Base-by-base conservation (phyloP, 208 protist species). In the Entamoeba histolytica region DNA sequence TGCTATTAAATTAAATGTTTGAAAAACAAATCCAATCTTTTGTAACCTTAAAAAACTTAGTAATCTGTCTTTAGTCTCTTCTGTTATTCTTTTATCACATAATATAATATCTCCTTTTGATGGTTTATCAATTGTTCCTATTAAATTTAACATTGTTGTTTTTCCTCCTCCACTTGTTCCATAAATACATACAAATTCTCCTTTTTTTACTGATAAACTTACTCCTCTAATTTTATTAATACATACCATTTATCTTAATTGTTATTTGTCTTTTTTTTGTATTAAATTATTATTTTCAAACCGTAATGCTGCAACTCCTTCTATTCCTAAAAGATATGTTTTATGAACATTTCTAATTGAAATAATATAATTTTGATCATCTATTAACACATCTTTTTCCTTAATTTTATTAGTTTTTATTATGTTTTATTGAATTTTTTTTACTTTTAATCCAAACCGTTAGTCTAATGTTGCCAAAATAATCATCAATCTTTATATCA, bases 91-190 rank as follows among this genome's bases (percentile, higher is more conserved):
- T 87, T 87, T n/a, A 35, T 87, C 61, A 87, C 61, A 87, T 12
- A 87, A 31, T 8, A 39, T 3, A 39, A 87, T 87, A 8, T 87
- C 61, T 31, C 61, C 61, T n/a, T 99, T 99, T 5, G 97, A 98
- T 3, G 98, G 98, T 35, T 97, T 97, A 95, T 99, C 98, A 93
- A 99, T 98, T 1, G 98, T 98, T 52, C 98, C 98, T 47, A 99
- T 97, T 39, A 99, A 96, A 95, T 99, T 99, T n/a, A 99, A 96
- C 51, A 99, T 94, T 5, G 97, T 97, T 91, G 97, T 98, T 95
- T 98, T 98, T 47, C 97, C 97, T 92, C 97, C 97, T 91, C 98
- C 98, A 92, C 96, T 98, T 17, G 97, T 98, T 50, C 98, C 98
- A 93, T 97, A 99, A 50, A 99, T 96, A 87, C 97, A 94, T 28